These are phyloP conservation scores for Podila epigama DNA, from an alignment of 192 early-diverging fungal genomes.

Conservation along the genomic window DNA sequence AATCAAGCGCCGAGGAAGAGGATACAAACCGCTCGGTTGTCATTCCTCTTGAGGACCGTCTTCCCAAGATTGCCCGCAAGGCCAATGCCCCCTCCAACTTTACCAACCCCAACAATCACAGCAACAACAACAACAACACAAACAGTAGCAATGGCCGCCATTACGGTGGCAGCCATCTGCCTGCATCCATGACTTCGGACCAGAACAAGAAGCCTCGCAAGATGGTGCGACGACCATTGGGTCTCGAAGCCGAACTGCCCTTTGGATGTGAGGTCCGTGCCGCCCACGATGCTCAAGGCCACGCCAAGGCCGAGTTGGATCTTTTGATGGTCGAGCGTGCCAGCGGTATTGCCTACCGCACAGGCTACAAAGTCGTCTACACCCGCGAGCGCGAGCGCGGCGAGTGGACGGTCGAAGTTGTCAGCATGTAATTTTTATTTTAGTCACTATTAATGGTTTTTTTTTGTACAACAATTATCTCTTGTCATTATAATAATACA, in stretches of 20 bases:
- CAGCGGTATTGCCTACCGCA: conserved; percentile 33
- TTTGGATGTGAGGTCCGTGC: conserved; percentile 38
- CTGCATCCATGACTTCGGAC: conserved; percentile 18
- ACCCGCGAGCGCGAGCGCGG: conserved; percentile 32
- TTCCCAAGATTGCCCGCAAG: conserved; percentile 45
- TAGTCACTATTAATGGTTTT: too few species aligned
- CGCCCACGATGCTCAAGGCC: conserved; percentile 17
- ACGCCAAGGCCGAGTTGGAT: conserved; percentile 40
- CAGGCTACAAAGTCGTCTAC: conserved; percentile 39
- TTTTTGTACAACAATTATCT: not conserved
- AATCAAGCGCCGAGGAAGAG: not conserved
- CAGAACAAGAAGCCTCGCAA: conserved; percentile 22
- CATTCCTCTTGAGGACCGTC: conserved; percentile 18
- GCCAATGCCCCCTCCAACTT: not conserved
- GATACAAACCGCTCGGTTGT: not conserved
- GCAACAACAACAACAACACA: not conserved
- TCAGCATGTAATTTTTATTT: conserved; percentile 5
- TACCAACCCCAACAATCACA: not conserved
- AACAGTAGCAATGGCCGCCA: conserved; percentile 30
- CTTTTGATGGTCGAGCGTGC: conserved; percentile 41
- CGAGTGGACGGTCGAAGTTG: conserved; percentile 37
- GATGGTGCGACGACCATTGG: conserved; percentile 23
- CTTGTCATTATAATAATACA: too few species aligned
- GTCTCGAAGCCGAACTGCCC: conserved; percentile 40
- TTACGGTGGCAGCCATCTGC: conserved; percentile 46